These are phyloP conservation scores for Xanthoconium stramineum DNA, from an alignment of 768 basidiomycete genomes.

Conservation along the genomic window DNA sequence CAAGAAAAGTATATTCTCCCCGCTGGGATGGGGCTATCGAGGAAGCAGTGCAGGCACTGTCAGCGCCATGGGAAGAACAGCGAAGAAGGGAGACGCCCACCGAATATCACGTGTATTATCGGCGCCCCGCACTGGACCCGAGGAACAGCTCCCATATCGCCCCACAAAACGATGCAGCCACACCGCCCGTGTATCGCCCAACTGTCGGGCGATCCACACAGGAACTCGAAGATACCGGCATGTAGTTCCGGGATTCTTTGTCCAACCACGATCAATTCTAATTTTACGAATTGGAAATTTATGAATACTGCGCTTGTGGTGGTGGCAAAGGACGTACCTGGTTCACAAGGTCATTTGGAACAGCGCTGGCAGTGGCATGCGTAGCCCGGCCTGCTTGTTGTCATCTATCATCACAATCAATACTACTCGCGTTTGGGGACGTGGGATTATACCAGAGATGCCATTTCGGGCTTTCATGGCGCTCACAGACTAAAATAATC, in stretches of 20 bases:
- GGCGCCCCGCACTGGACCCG: not conserved
- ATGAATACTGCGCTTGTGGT: not conserved
- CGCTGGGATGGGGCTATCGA: not conserved
- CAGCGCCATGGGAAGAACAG: not conserved
- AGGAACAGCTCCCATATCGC: not conserved
- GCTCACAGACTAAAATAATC: slow-evolving; percentile 3
- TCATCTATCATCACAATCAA: not conserved
- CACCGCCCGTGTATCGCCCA: not conserved
- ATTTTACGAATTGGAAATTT: not conserved
- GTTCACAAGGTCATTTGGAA: not conserved
- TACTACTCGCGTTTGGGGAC: not conserved
- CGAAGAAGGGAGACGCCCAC: not conserved
- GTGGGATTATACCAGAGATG: not conserved
- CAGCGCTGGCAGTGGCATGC: not conserved
- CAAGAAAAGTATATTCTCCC: not conserved
- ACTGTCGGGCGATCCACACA: not conserved
- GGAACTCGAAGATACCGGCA: not conserved
- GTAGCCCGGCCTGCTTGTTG: not conserved
- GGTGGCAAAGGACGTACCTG: not conserved
- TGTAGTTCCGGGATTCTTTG: not conserved
- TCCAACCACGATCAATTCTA: not conserved
- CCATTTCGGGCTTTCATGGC: not conserved
- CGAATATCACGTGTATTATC: not conserved
- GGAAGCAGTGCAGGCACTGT: not conserved
- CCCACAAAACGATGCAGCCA: not conserved